Evolutionary conservation across 169 alveolate genomes (phyloP), one percentile per base, ranked within the genome.

Genomic region (Plasmodium vinckei): DNA sequence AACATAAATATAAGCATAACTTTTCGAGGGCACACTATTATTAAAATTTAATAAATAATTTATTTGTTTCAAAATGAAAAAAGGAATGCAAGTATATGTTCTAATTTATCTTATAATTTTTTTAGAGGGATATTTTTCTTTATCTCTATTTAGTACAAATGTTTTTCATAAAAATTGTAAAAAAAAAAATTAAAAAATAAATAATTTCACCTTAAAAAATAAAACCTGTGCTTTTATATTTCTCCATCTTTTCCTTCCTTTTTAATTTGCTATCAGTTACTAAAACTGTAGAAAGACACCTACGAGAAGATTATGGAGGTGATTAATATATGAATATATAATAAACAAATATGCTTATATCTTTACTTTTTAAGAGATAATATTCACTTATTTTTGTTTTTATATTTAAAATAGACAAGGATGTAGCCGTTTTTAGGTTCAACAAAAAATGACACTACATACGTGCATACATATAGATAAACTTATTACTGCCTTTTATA

Each of bases 261-360:
- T 44, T 47, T 27, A 23, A 9, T 60, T 73, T 21, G 39, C 0
- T 33, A 12, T 67, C 53, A 77, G 88, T 63, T 19, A 77, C 88
- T 25, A 77, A 77, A 53, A 21, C 75, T 6, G 88, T 77, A 42
- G 88, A 77, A 57, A 77, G 44, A 44, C 88, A 77, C 39, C 68
- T 77, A 19, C n/a, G 65, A 53, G 88, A 77, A 39, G 88, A 77
- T 21, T 77, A 63, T 56, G 88, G 88, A 77, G 88, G 88, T 77
- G 17, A 12, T 27, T 9, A 9, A 12, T 23, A 72, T 47, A 44
- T n/a, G 23, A 10, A 27, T 33, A 33, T 17, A 53, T 46, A 39
- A n/a, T 49, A 10, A 27, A 23, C n/a, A 44, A 44, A 21, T 23
- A 13, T n/a, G 1, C 5, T 17, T 33, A 9, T 56, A 25, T 23